phyloP scores from a whole-genome alignment of 1,284 basidiomycete species.

The Microbotryum saponariae region DNA sequence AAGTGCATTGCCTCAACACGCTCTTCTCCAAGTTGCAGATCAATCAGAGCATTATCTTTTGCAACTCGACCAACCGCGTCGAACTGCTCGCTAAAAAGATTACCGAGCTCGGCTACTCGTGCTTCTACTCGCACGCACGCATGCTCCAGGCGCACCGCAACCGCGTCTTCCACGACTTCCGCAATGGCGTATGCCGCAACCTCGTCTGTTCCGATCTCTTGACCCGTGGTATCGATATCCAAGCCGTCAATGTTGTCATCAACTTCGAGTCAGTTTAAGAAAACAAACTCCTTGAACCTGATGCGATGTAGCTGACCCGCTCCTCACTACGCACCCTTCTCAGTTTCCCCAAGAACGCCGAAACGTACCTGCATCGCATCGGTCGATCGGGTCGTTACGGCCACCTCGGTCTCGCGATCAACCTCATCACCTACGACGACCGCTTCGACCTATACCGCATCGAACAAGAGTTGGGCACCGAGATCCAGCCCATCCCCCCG shows the following conservation, averaged over 20 bases:
- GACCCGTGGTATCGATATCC: constrained; percentile 98
- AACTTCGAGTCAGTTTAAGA: constrained; percentile 56
- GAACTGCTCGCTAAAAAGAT: constrained; percentile 98
- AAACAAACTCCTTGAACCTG: no score
- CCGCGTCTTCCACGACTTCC: constrained; percentile 99
- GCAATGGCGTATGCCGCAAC: constrained; percentile 95
- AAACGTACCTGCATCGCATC: constrained; percentile 96
- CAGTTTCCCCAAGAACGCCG: constrained; percentile 88
- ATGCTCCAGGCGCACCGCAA: constrained; percentile 99
- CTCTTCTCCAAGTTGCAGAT: constrained; percentile 99
- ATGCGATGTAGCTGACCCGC: no score
- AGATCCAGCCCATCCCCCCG: constrained; percentile 92
- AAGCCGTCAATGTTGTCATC: constrained; percentile 99
- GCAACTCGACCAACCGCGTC: constrained; percentile 98
- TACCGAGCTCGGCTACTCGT: constrained; percentile 97
- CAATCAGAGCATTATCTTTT: constrained; percentile 99
- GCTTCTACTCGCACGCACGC: constrained; percentile 99
- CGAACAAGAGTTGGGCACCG: constrained; percentile 95
- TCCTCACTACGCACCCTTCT: constrained; percentile 45
- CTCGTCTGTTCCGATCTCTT: constrained; percentile 91
- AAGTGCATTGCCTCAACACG: constrained; percentile 97
- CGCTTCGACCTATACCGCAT: constrained; percentile 96
- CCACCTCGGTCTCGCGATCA: constrained; percentile 94
- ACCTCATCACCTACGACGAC: constrained; percentile 71
- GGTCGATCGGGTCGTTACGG: constrained; percentile 96